Conservation (phyloP, 306 rosid genomes). For the Fragaria iinumae region DNA sequence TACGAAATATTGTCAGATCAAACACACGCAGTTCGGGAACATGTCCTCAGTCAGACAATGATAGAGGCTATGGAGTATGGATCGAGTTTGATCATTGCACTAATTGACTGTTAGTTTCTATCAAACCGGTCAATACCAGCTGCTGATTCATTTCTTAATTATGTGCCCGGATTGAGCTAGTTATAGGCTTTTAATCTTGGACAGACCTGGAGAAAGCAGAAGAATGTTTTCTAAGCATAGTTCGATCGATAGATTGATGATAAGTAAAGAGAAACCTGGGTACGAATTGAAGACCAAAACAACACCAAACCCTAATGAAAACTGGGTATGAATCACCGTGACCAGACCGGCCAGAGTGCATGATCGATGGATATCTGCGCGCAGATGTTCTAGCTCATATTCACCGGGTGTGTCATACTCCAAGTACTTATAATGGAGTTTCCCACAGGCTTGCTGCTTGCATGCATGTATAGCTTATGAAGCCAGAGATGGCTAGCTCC, state of each 20-base stretch:
- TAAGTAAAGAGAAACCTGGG: neutral
- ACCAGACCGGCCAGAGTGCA: neutral
- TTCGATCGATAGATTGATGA: neutral
- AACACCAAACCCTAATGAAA: neutral
- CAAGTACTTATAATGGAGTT: too few species aligned
- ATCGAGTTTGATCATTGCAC: too few species aligned
- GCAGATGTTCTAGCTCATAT: neutral
- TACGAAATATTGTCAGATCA: neutral
- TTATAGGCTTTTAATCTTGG: neutral
- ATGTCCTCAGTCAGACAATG: neutral
- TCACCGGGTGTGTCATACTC: neutral
- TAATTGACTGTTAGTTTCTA: neutral
- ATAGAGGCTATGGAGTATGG: neutral
- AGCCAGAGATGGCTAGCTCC: too few species aligned
- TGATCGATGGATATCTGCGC: neutral
- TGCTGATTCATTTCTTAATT: neutral
- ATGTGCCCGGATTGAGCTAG: neutral
- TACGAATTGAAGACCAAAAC: neutral
- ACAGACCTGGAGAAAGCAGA: neutral
- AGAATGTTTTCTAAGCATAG: neutral
- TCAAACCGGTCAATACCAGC: neutral
- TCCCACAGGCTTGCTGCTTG: too few species aligned
- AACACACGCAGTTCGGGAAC: neutral
- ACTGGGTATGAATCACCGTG: neutral
- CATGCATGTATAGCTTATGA: too few species aligned